Evolutionary conservation across 441 rosid genomes (phyloP).

Genomic region (Cnidoscolus chayamansa): DNA sequence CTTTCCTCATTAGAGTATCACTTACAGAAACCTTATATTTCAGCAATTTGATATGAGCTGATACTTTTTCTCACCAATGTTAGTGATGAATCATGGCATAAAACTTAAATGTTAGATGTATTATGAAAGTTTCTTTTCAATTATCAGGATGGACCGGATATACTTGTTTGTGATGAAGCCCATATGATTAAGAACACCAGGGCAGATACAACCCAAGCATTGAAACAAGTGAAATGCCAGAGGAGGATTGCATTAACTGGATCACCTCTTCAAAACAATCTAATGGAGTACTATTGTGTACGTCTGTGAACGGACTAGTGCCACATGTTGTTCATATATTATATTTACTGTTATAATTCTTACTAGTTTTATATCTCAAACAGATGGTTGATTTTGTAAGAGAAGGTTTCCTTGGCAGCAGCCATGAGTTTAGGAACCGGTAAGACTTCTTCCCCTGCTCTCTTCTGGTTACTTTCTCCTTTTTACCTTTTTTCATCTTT

Average conservation of each 20-base stretch:
- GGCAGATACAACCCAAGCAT: slow-evolving; percentile 96
- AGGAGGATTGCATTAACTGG: slow-evolving; percentile 99
- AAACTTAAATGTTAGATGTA: neutral
- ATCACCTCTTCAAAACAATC: slow-evolving; percentile 99
- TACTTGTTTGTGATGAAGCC: slow-evolving; percentile 99
- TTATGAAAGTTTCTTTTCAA: slow-evolving; percentile 21
- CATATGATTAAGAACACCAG: slow-evolving; percentile 94
- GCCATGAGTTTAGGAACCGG: slow-evolving; percentile 98
- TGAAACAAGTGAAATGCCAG: slow-evolving; percentile 96
- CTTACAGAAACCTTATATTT: neutral
- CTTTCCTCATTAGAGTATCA: neutral
- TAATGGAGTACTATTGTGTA: slow-evolving; percentile 99
- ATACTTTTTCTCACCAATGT: slow-evolving; percentile 16
- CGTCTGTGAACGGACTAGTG: slow-evolving; percentile 34
- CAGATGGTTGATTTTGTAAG: slow-evolving; percentile 99
- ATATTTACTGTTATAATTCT: slow-evolving; percentile 16
- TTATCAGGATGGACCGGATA: slow-evolving; percentile 96
- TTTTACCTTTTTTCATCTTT: slow-evolving; percentile 21
- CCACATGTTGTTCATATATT: slow-evolving; percentile 10
- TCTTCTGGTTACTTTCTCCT: slow-evolving; percentile 22
- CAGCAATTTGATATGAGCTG: neutral
- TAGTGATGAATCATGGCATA: neutral
- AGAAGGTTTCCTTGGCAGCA: slow-evolving; percentile 99
- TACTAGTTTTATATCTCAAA: slow-evolving; percentile 31
- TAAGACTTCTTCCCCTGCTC: slow-evolving; percentile 36